Percentiles rank a stretch among this genome's conserved stretches.
These are phyloP conservation scores for Rubroboletus pulcherrimus DNA, from an alignment of 768 basidiomycete genomes.

Conservation along the genomic window DNA sequence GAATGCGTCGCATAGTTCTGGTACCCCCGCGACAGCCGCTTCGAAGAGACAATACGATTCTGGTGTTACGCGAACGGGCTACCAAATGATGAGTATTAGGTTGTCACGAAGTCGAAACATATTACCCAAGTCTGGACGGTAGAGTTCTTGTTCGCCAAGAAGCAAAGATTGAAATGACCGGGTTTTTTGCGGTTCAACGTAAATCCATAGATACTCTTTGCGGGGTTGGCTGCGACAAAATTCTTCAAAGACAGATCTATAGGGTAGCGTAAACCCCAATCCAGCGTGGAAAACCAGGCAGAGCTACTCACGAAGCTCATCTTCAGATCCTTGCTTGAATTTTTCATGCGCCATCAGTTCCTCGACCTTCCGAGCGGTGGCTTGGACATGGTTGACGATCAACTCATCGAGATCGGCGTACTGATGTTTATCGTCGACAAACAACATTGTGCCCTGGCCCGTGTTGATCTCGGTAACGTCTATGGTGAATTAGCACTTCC, in stretches of 20 bases:
- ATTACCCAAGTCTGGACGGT: constrained; percentile 87
- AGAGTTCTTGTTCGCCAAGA: constrained; percentile 88
- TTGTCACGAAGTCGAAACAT: not conserved
- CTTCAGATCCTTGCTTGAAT: constrained; percentile 83
- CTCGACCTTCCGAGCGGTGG: constrained; percentile 89
- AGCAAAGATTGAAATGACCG: constrained; percentile 91
- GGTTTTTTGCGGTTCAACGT: constrained; percentile 84
- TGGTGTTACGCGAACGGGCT: constrained; percentile 86
- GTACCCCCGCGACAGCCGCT: constrained; percentile 84
- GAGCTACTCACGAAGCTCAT: constrained; percentile 78
- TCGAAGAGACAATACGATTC: constrained; percentile 90
- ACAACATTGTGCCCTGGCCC: constrained; percentile 64
- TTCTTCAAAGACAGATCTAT: constrained; percentile 85
- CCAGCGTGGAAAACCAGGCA: not conserved
- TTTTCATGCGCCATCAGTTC: constrained; percentile 95
- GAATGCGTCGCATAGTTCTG: constrained; percentile 95
- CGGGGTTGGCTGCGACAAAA: constrained; percentile 88
- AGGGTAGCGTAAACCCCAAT: not conserved
- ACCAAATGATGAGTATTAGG: constrained; percentile 4
- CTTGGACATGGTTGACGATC: constrained; percentile 94
- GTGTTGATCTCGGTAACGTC: constrained; percentile 82
- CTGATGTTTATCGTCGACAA: constrained; percentile 72
- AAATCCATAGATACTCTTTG: constrained; percentile 94
- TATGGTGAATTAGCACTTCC: constrained; percentile 28
- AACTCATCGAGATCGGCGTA: constrained; percentile 96